Percentiles rank a stretch among this genome's conserved stretches.
These are phyloP conservation scores for Yamadazyma membranifaciens DNA, from an alignment of 1,139 yeast genomes.

Conservation along the genomic window DNA sequence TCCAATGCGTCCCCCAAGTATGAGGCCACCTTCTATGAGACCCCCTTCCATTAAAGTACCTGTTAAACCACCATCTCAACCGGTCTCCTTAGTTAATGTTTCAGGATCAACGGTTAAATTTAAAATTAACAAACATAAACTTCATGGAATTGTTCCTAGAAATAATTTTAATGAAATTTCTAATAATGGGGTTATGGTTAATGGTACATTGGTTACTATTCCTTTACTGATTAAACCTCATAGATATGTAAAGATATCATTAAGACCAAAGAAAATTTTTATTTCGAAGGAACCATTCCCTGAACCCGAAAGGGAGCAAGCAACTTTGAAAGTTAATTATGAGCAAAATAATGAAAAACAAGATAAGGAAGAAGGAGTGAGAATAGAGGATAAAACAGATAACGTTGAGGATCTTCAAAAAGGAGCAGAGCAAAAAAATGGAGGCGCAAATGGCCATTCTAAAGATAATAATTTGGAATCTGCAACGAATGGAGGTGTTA, in stretches of 20 bases:
- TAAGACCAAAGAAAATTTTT: slow-evolving; percentile 20
- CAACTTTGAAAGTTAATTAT: too few relatives aligned
- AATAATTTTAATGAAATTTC: neutral
- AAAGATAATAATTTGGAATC: too few relatives aligned
- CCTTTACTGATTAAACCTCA: slow-evolving; percentile 2
- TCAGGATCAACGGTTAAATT: slow-evolving; percentile 1
- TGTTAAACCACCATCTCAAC: neutral
- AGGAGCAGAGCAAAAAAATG: neutral
- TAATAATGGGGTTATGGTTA: slow-evolving; percentile 13
- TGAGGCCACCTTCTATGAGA: slow-evolving; percentile 6
- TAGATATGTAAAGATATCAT: slow-evolving; percentile 29
- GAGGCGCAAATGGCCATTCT: too few relatives aligned
- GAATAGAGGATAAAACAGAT: neutral
- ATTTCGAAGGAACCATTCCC: slow-evolving; percentile 4
- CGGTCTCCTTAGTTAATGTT: neutral
- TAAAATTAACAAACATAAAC: neutral
- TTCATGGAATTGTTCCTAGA: neutral
- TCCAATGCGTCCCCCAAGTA: slow-evolving; percentile 7
- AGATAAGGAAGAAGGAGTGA: neutral
- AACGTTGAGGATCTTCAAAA: neutral
- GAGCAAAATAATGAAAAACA: neutral
- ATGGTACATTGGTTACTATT: slow-evolving; percentile 12
- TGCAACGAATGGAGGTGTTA: too few relatives aligned
- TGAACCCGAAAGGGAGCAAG: neutral
- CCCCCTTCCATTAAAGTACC: slow-evolving; percentile 3